Evolutionary conservation across 768 basidiomycete genomes (phyloP).

Genomic region (Pulveroboletus frians): DNA sequence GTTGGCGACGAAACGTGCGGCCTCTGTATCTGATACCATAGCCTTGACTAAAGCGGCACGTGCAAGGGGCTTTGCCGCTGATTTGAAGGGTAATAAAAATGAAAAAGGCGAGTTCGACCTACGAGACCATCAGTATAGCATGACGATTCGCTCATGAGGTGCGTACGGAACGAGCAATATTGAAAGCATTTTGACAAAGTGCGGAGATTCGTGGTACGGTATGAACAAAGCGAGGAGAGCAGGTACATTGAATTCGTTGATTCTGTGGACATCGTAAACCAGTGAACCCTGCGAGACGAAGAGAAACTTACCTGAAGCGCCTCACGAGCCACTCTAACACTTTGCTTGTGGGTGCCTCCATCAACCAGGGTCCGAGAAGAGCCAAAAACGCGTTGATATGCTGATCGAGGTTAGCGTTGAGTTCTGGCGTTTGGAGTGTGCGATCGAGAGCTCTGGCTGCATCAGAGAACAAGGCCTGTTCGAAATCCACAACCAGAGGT

Average conservation of each 20-base stretch:
- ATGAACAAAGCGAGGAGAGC: conserved; percentile 75
- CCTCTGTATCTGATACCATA: conserved; percentile 65
- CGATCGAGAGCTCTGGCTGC: conserved; percentile 70
- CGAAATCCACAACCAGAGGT: conserved; percentile 40
- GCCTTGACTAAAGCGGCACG: conserved; percentile 68
- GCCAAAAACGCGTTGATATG: conserved; percentile 59
- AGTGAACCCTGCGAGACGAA: not conserved
- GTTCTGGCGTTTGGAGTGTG: conserved; percentile 63
- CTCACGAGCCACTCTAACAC: conserved; percentile 93
- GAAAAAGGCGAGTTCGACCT: conserved; percentile 62
- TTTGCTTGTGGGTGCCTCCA: conserved; percentile 76
- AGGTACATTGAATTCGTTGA: conserved; percentile 90
- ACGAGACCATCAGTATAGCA: conserved; percentile 1
- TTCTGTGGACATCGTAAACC: conserved; percentile 39
- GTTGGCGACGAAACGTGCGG: conserved; percentile 65
- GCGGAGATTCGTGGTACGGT: conserved; percentile 91
- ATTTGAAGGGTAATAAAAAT: conserved; percentile 71
- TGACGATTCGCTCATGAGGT: not conserved
- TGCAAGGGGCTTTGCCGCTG: conserved; percentile 69
- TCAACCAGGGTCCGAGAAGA: conserved; percentile 72
- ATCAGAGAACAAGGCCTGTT: conserved; percentile 76
- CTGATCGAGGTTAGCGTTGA: conserved; percentile 57
- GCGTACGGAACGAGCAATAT: conserved; percentile 75
- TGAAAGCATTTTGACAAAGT: conserved; percentile 89
- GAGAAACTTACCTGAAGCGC: conserved; percentile 68